A percentile compares a stretch with the other conserved stretches of the same genome.
Conservation (phyloP, 441 rosid species). For the Breynia disticha region DNA sequence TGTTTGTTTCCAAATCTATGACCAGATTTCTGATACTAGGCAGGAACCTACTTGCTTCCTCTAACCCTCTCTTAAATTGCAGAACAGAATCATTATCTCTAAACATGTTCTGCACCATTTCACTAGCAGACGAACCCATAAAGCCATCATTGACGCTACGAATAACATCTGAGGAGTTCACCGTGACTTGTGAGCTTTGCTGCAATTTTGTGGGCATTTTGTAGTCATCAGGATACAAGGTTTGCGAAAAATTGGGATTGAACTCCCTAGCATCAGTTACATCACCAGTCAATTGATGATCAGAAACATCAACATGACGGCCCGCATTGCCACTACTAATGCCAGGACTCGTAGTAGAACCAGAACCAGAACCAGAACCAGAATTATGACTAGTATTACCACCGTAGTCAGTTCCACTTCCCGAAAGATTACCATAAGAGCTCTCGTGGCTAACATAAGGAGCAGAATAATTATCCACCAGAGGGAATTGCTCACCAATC, state of each 20-base stretch:
- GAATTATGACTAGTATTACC: slow-evolving; percentile 11
- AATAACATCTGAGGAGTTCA: slow-evolving; percentile 5
- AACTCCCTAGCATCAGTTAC: slow-evolving; percentile 20
- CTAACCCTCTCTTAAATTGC: slow-evolving; percentile 44
- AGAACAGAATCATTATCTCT: slow-evolving; percentile 30
- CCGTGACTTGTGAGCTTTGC: slow-evolving; percentile 11
- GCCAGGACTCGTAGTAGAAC: slow-evolving; percentile 15
- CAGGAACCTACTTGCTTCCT: slow-evolving; percentile 53
- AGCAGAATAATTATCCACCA: slow-evolving; percentile 13
- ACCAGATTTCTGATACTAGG: slow-evolving; percentile 21
- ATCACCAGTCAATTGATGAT: slow-evolving; percentile 21
- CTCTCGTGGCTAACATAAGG: slow-evolving; percentile 18
- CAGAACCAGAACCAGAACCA: slow-evolving; percentile 14
- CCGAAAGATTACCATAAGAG: slow-evolving; percentile 22
- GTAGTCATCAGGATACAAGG: slow-evolving; percentile 14
- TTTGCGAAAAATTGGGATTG: slow-evolving; percentile 19
- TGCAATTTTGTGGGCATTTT: slow-evolving; percentile 10
- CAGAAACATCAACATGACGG: slow-evolving; percentile 9
- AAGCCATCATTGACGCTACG: slow-evolving; percentile 8
- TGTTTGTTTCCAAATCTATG: slow-evolving; percentile 19
- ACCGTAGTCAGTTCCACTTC: slow-evolving; percentile 22
- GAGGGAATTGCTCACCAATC: slow-evolving; percentile 31
- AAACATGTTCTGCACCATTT: slow-evolving; percentile 29
- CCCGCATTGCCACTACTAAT: slow-evolving; percentile 5
- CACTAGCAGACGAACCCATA: slow-evolving; percentile 17